These are phyloP conservation scores for Aspergillus eucalypticola DNA, from an alignment of 2,329 filamentous ascomycete genomes.

Conservation along the genomic window DNA sequence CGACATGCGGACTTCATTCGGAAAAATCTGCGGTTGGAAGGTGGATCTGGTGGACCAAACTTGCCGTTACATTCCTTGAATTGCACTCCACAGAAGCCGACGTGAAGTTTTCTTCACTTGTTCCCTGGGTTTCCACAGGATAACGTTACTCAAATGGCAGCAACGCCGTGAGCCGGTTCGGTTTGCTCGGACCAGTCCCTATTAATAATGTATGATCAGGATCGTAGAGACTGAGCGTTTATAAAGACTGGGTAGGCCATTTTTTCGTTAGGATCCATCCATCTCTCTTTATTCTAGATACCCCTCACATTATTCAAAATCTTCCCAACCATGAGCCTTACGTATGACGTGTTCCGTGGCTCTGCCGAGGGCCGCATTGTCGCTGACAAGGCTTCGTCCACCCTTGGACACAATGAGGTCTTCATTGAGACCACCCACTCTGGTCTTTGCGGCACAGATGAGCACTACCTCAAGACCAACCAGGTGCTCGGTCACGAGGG, in stretches of 20 bases:
- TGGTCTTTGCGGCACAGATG: conserved; percentile 28
- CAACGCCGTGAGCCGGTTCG: not conserved
- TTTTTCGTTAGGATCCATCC: not conserved
- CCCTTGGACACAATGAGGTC: conserved; percentile 18
- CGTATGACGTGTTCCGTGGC: conserved; percentile 22
- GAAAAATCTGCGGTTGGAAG: not conserved
- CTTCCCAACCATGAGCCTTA: not conserved
- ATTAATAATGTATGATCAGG: not conserved
- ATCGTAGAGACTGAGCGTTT: not conserved
- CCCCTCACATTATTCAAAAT: not conserved
- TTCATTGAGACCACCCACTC: conserved; percentile 25
- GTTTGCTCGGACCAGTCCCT: not conserved
- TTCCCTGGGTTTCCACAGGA: not conserved
- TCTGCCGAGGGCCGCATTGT: conserved; percentile 19
- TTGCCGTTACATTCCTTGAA: not conserved
- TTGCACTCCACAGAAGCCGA: not conserved
- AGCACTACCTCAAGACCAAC: conserved; percentile 20
- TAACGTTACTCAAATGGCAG: not conserved
- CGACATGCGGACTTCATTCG: not conserved
- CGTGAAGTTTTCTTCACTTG: not conserved
- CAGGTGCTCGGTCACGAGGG: conserved; percentile 55
- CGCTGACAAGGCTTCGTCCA: conserved; percentile 6
- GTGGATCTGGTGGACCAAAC: not conserved
- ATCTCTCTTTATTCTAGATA: not conserved
- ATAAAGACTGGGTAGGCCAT: not conserved